A percentile compares a stretch with the other conserved stretches of the same genome.
Conservation (phyloP, 2,329 filamentous ascomycete genomes). For the Fusarium graminum region DNA sequence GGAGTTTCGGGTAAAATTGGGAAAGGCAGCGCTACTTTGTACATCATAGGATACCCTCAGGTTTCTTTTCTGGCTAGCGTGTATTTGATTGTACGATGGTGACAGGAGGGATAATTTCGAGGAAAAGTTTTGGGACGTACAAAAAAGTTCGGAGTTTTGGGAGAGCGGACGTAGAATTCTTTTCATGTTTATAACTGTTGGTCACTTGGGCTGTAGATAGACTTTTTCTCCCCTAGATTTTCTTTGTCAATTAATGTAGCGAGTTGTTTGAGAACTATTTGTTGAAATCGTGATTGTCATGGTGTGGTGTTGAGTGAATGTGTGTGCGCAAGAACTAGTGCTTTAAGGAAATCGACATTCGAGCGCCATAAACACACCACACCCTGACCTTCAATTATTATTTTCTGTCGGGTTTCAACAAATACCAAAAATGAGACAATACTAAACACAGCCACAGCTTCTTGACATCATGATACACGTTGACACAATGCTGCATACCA, state of each 20-base stretch:
- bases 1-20: constrained; percentile 1
- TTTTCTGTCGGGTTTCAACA: too few relatives aligned
- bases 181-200: constrained; percentile 9
- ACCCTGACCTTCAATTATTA: too few relatives aligned
- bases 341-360: too few relatives aligned
- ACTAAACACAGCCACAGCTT: too few relatives aligned
- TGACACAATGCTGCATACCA: too few relatives aligned
- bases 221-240: constrained; percentile 24
- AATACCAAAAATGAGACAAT: too few relatives aligned
- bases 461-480: too few relatives aligned
- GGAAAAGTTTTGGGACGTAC: constrained; percentile 7
- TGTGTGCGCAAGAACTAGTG: too few relatives aligned
- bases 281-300: rapidly evolving
- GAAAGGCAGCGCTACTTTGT: constrained; percentile 31
- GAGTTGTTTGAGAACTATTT: not conserved
- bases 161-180: constrained; percentile 3
- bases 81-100: constrained; percentile 33
- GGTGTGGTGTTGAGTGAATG: not conserved
- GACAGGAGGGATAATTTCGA: constrained; percentile 1
- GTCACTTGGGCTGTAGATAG: constrained; percentile 11
- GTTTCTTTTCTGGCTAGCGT: constrained; percentile 30
- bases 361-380: too few relatives aligned
- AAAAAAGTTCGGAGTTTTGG: constrained; percentile 16
- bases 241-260: constrained; percentile 24
- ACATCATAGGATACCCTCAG: constrained; percentile 35